Evolutionary conservation across 2,329 filamentous ascomycete species (phyloP).

Genomic region (Cladophialophora immunda): DNA sequence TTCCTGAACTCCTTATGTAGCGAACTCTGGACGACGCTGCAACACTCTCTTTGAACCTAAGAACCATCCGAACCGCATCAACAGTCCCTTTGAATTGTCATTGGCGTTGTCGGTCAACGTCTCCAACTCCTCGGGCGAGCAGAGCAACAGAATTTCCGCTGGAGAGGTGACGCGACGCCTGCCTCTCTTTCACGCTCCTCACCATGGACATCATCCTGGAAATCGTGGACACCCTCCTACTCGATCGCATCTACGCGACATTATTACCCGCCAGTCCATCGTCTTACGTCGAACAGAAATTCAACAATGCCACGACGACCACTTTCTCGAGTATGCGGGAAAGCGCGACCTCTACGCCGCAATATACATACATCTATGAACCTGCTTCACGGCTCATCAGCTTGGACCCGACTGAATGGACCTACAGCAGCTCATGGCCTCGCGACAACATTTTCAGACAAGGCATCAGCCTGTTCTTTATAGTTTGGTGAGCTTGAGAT

Average conservation of each 20-base stretch:
- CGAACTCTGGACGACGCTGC: neutral
- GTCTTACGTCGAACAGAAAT: slow-evolving; percentile 61
- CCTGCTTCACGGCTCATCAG: slow-evolving; percentile 76
- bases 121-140: neutral
- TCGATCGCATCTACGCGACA: slow-evolving; percentile 80
- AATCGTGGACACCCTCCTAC: slow-evolving; percentile 79
- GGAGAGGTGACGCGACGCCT: neutral
- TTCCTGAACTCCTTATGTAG: slow-evolving; percentile 5
- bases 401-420: slow-evolving; percentile 75
- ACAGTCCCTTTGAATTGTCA: neutral
- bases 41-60: neutral
- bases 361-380: slow-evolving; percentile 66
- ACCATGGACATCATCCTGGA: slow-evolving; percentile 94
- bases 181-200: slow-evolving; percentile 31
- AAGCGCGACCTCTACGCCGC: slow-evolving; percentile 55
- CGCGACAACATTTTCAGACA: slow-evolving; percentile 83
- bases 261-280: slow-evolving; percentile 69
- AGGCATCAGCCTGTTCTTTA: slow-evolving; percentile 76
- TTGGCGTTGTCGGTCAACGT: neutral
- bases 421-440: slow-evolving; percentile 79
- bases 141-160: neutral
- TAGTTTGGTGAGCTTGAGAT: slow-evolving; percentile 75
- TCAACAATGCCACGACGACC: slow-evolving; percentile 61
- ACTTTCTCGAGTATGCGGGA: slow-evolving; percentile 63
- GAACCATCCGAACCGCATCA: too few species aligned